Conservation (phyloP, 2,329 filamentous ascomycete species). For the Aureobasidium musti region DNA sequence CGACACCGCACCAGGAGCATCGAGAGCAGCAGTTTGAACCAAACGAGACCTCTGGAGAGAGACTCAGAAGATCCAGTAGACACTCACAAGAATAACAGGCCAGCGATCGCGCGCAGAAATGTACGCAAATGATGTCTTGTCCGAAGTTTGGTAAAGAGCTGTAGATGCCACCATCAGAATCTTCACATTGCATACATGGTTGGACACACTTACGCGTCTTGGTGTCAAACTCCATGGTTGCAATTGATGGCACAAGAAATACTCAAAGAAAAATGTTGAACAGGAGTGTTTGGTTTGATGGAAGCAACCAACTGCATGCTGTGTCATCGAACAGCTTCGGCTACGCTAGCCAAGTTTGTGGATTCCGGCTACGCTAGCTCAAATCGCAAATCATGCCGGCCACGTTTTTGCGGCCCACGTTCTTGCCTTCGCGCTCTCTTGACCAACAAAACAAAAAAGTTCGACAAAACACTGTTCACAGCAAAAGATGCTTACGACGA, state of each 20-base stretch:
- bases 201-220: slow-evolving; percentile 63
- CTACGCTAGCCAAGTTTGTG: slow-evolving; percentile 2
- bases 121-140: slow-evolving; percentile 84
- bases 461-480: not conserved
- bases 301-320: not conserved
- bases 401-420: slow-evolving; percentile 3
- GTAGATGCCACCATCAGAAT: slow-evolving; percentile 32
- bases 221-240: slow-evolving; percentile 70
- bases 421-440: not conserved
- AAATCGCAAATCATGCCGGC: not conserved
- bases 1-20: not conserved
- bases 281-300: not conserved
- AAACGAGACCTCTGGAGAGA: not conserved
- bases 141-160: slow-evolving; percentile 78
- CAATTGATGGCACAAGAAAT: not conserved
- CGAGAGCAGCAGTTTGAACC: not conserved
- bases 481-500: not conserved
- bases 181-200: not conserved
- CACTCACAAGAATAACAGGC: slow-evolving; percentile 83
- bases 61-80: not conserved
- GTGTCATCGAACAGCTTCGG: slow-evolving; percentile 11
- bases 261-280: not conserved
- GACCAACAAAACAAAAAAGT: not conserved
- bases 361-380: not conserved
- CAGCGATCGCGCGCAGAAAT: slow-evolving; percentile 83